A percentile compares a stretch with the other conserved stretches of the same genome.
phyloP scores from a whole-genome alignment of 345 rosid species.

The Fremontodendron californicum region DNA sequence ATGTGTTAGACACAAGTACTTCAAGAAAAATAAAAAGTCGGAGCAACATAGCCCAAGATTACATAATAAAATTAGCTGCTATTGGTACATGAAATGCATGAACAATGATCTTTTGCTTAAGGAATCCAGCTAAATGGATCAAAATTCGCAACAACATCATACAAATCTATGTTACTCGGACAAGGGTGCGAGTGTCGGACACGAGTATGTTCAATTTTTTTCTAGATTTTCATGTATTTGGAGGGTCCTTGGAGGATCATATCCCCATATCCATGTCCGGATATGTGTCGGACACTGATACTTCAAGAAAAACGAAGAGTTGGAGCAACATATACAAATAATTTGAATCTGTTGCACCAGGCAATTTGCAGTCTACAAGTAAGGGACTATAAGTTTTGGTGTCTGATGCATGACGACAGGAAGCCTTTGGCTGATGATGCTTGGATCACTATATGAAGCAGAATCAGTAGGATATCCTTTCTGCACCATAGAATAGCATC shows the following conservation, averaged over 20 bases:
- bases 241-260: no score
- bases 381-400: conserved; percentile 60
- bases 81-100: background rate
- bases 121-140: conserved; percentile 1
- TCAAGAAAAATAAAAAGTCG: no score
- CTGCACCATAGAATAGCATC: conserved; percentile 49
- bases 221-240: no score
- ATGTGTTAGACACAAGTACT: no score
- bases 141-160: conserved; percentile 15
- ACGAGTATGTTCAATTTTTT: no score
- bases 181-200: no score
- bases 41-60: no score
- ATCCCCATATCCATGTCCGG: no score
- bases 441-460: conserved; percentile 76
- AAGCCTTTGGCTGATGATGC: conserved; percentile 77
- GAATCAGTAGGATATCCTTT: conserved; percentile 78
- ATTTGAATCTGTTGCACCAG: background rate
- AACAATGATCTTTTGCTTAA: background rate
- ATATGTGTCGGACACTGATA: no score
- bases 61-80: background rate
- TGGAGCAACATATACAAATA: conserved; percentile 16
- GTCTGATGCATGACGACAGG: conserved; percentile 62
- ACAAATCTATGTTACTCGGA: no score
- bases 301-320: no score
- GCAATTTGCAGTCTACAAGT: conserved; percentile 26